Evolutionary conservation across 352 stramenopile genomes (phyloP).

Genomic region (Blastocystis sp.): DNA sequence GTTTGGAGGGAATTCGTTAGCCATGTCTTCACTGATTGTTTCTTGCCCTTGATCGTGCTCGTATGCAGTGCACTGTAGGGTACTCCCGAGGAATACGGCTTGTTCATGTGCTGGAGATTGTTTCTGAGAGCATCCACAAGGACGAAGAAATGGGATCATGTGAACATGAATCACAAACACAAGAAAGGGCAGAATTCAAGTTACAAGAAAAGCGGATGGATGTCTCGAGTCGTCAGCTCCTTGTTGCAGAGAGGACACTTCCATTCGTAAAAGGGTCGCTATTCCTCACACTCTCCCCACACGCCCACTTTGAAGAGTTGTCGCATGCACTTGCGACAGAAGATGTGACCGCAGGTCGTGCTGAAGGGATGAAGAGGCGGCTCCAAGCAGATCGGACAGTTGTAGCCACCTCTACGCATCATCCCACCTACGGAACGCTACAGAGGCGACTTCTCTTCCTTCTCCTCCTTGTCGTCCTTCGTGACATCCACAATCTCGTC

Average conservation of each 20-base stretch:
- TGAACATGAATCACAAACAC: not conserved
- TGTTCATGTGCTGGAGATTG: not conserved
- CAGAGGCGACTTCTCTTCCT: not conserved
- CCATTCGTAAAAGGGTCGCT: slow-evolving; percentile 30
- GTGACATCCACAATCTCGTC: slow-evolving; percentile 15
- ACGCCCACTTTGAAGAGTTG: slow-evolving; percentile 24
- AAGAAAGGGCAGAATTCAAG: not conserved
- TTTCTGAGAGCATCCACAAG: too few relatives aligned
- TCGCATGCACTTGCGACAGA: slow-evolving; percentile 21
- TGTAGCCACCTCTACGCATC: slow-evolving; percentile 9
- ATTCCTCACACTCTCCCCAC: not conserved
- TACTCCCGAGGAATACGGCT: not conserved
- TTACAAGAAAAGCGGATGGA: slow-evolving; percentile 41
- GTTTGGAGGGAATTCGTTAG: not conserved
- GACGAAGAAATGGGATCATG: too few relatives aligned
- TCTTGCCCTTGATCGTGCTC: not conserved
- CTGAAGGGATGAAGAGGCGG: not conserved
- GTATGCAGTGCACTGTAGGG: not conserved
- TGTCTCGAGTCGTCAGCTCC: not conserved
- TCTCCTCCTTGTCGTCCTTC: not conserved
- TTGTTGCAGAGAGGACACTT: slow-evolving; percentile 54
- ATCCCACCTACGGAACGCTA: not conserved
- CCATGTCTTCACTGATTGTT: not conserved
- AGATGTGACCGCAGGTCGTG: slow-evolving; percentile 56
- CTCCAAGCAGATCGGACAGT: slow-evolving; percentile 54